These are phyloP conservation scores for Phytopythium sindhum DNA, from an alignment of 352 stramenopile species.

Conservation along the genomic window DNA sequence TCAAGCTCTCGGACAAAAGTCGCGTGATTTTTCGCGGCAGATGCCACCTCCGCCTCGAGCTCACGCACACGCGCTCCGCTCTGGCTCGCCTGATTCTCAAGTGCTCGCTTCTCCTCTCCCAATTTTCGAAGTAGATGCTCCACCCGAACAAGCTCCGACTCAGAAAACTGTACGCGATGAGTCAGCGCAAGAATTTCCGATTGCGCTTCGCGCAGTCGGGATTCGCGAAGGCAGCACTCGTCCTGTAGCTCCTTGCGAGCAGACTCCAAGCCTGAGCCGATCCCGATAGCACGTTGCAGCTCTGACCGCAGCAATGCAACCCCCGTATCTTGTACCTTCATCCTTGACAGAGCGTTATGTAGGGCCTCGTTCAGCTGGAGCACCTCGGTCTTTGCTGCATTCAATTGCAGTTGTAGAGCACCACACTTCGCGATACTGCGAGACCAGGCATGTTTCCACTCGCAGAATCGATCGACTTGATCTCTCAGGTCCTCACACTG, in stretches of 20 bases:
- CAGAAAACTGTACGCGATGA: not conserved
- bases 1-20: not conserved
- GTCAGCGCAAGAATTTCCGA: not conserved
- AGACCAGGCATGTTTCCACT: not conserved
- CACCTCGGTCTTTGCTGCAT: not conserved
- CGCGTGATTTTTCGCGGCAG: not conserved
- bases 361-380: not conserved
- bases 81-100: not conserved
- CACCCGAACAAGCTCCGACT: not conserved
- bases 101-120: not conserved
- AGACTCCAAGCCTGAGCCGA: not conserved
- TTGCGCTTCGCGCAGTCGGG: not conserved
- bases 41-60: not conserved
- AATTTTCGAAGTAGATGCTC: not conserved
- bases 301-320: not conserved
- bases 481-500: not conserved
- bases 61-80: not conserved
- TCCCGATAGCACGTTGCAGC: not conserved
- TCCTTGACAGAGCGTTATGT: not conserved
- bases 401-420: not conserved
- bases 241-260: not conserved
- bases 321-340: not conserved
- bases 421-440: not conserved
- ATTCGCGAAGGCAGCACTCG: not conserved
- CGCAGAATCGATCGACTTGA: not conserved